A percentile compares a stretch with the other conserved stretches of the same genome.
Evolutionary conservation across 495 filamentous ascomycete species (phyloP).

Genomic region (Usnea hakonensis): DNA sequence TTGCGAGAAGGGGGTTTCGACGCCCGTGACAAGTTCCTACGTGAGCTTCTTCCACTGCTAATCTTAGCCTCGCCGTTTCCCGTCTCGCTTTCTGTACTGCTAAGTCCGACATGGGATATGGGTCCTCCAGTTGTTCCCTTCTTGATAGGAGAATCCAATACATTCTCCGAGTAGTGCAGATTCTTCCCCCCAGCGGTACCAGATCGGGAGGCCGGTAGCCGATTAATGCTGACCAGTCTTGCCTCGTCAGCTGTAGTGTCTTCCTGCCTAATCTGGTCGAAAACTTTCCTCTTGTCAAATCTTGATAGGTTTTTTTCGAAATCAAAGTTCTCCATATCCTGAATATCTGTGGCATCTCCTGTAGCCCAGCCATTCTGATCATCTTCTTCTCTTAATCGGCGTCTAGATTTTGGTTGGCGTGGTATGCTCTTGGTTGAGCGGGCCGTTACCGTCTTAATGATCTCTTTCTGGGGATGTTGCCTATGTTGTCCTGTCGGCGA

Average conservation of each 20-base stretch:
- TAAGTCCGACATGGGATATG: conserved; percentile 34
- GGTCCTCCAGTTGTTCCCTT: conserved; percentile 12
- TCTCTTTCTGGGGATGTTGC: conserved; percentile 16
- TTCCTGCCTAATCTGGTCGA: conserved; percentile 78
- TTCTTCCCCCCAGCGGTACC: conserved; percentile 84
- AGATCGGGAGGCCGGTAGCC: conserved; percentile 57
- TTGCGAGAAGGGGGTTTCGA: conserved; percentile 54
- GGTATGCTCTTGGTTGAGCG: conserved; percentile 21
- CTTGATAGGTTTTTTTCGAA: conserved; percentile 80
- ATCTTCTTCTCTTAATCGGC: conserved; percentile 43
- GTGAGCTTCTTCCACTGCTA: background rate
- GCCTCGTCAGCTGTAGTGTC: conserved; percentile 83
- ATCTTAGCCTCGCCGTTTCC: conserved; percentile 52
- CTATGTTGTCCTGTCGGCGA: conserved; percentile 19
- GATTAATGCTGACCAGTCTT: conserved; percentile 83
- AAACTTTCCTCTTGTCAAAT: conserved; percentile 86
- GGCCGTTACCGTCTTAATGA: conserved; percentile 1
- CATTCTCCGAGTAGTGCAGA: conserved; percentile 83
- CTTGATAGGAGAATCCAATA: conserved; percentile 56
- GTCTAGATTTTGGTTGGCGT: conserved; percentile 45
- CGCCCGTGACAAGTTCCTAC: background rate
- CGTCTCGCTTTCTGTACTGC: conserved; percentile 62
- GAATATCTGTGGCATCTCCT: conserved; percentile 94
- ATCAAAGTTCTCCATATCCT: conserved; percentile 89
- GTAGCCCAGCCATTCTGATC: conserved; percentile 89